phyloP scores from a whole-genome alignment of 257 asterid genomes.

The Solanum phureja region DNA sequence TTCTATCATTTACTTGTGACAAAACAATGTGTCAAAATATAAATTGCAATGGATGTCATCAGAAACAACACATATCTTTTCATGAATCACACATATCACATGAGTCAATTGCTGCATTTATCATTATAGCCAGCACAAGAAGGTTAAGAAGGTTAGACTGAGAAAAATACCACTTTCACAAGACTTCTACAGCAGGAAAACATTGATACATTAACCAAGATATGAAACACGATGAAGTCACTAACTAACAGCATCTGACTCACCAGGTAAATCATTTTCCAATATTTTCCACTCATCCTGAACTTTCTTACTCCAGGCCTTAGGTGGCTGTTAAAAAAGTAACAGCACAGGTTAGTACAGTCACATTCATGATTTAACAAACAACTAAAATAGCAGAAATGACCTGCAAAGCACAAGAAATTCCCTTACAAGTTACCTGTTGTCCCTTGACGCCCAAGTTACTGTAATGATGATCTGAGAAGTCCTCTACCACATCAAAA shows the following conservation, averaged over 20 bases:
- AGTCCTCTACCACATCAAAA: conserved; percentile 36
- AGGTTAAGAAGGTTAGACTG: neutral
- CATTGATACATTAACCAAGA: neutral
- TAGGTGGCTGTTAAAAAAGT: conserved; percentile 31
- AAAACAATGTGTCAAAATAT: neutral
- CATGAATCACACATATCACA: neutral
- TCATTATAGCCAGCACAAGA: neutral
- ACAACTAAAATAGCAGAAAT: neutral
- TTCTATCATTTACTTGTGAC: neutral
- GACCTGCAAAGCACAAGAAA: neutral
- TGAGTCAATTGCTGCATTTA: neutral
- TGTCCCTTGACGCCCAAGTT: conserved; percentile 21
- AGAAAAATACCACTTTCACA: neutral
- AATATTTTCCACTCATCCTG: conserved; percentile 57
- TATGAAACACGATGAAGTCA: neutral
- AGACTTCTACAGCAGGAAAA: neutral
- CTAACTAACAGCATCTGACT: neutral
- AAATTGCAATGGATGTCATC: neutral
- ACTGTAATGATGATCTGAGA: conserved; percentile 44
- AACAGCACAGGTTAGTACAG: neutral
- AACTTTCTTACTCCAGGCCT: conserved; percentile 40
- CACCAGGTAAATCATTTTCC: conserved; percentile 51
- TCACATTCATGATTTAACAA: neutral
- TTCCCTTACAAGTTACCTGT: conserved; percentile 20
- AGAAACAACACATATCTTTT: neutral